Percentiles rank a stretch among this genome's conserved stretches.
These are phyloP conservation scores for Alnus glutinosa DNA, from an alignment of 306 rosid genomes.

Conservation along the genomic window DNA sequence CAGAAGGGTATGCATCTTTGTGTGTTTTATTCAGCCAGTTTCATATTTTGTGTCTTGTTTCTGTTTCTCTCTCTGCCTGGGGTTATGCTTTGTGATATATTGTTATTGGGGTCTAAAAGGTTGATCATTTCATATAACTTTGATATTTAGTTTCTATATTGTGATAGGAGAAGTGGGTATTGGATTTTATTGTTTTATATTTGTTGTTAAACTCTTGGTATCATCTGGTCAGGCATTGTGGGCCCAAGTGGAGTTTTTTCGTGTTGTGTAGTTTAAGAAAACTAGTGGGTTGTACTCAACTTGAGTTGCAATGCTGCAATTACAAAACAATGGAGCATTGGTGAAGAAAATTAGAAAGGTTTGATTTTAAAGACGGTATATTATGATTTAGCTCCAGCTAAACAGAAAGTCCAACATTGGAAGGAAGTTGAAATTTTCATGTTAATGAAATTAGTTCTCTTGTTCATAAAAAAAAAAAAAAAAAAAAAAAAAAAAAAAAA, in stretches of 20 bases:
- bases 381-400: background rate
- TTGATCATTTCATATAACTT: background rate
- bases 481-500: too few relatives aligned
- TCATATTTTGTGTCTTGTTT: background rate
- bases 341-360: background rate
- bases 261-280: background rate
- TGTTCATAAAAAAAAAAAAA: background rate
- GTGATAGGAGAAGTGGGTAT: background rate
- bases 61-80: background rate
- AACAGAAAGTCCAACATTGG: background rate
- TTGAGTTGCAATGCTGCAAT: background rate
- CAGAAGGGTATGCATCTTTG: constrained; percentile 4
- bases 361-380: background rate
- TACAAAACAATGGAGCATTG: background rate
- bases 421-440: background rate
- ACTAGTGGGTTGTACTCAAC: background rate
- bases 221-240: background rate
- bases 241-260: constrained; percentile 2
- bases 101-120: constrained; percentile 1
- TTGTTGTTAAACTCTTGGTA: background rate
- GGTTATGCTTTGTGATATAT: background rate
- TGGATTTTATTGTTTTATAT: background rate
- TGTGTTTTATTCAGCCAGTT: background rate
- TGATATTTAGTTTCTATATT: background rate
- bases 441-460: background rate